Conservation (phyloP, 306 rosid species). For the Vicia sativa region DNA sequence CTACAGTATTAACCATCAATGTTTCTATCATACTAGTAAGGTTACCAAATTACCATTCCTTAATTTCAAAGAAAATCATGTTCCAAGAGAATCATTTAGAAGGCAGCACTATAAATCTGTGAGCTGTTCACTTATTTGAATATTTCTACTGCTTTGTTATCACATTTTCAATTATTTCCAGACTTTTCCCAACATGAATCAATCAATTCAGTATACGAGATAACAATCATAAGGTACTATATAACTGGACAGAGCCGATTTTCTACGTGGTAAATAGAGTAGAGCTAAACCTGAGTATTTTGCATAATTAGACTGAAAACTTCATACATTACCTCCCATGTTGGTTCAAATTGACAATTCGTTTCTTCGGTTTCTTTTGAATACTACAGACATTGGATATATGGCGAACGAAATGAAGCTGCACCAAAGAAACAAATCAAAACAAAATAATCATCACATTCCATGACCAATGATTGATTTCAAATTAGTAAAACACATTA, state of each 20-base stretch:
- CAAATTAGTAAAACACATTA: background rate
- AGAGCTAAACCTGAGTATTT: constrained; percentile 6
- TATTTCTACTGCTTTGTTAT: background rate
- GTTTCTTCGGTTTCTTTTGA: constrained; percentile 52
- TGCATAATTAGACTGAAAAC: constrained; percentile 23
- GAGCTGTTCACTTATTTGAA: background rate
- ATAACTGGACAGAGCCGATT: constrained; percentile 6
- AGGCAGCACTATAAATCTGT: background rate
- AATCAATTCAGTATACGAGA: background rate
- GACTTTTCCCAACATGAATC: background rate
- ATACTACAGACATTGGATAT: constrained; percentile 55
- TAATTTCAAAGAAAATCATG: too few species aligned
- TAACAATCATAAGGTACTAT: background rate
- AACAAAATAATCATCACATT: constrained; percentile 26
- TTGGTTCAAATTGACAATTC: constrained; percentile 38
- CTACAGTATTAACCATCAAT: background rate
- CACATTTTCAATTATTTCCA: constrained; percentile 7
- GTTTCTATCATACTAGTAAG: background rate
- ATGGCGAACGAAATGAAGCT: constrained; percentile 78
- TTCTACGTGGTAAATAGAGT: constrained; percentile 3
- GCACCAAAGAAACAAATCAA: constrained; percentile 26
- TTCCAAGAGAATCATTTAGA: too few species aligned
- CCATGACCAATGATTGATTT: background rate
- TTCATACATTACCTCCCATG: constrained; percentile 49
- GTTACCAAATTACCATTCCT: too few species aligned